A percentile compares a stretch with the other conserved stretches of the same genome.
phyloP scores from a whole-genome alignment of 179 eudicot genomes.

The Vitellaria paradoxa region DNA sequence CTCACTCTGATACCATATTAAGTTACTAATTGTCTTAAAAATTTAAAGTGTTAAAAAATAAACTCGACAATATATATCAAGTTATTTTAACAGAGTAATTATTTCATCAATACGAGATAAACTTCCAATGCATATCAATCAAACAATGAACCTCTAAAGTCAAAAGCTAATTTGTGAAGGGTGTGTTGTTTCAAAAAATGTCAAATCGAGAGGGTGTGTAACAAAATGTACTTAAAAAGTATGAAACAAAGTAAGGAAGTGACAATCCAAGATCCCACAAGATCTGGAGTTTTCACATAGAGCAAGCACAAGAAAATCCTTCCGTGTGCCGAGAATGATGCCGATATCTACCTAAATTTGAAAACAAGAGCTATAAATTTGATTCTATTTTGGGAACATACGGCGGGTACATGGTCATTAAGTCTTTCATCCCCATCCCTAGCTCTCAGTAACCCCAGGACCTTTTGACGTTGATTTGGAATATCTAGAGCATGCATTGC shows the following conservation, averaged over 20 bases:
- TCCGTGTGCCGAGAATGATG: neutral
- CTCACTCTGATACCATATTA: no score
- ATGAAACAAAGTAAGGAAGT: neutral
- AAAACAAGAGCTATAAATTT: neutral
- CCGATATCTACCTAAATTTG: neutral
- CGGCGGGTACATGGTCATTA: slow-evolving; percentile 1
- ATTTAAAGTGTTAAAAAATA: no score
- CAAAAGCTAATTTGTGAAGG: neutral
- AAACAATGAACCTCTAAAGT: neutral
- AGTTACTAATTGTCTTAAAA: no score
- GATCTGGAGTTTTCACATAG: neutral
- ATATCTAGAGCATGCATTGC: neutral
- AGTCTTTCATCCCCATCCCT: neutral
- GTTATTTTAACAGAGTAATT: no score
- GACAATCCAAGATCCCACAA: neutral
- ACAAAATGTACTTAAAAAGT: neutral
- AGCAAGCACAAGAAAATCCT: neutral
- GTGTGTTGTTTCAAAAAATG: slow-evolving; percentile 7
- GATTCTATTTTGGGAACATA: slow-evolving; percentile 8
- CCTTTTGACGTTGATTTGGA: neutral
- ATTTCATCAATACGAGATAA: no score
- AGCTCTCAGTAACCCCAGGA: neutral
- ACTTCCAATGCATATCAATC: no score
- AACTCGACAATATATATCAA: no score
- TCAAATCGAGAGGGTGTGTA: neutral